Base-by-base conservation (phyloP, 2,329 filamentous ascomycete species). In the Metarhizium anisopliae region DNA sequence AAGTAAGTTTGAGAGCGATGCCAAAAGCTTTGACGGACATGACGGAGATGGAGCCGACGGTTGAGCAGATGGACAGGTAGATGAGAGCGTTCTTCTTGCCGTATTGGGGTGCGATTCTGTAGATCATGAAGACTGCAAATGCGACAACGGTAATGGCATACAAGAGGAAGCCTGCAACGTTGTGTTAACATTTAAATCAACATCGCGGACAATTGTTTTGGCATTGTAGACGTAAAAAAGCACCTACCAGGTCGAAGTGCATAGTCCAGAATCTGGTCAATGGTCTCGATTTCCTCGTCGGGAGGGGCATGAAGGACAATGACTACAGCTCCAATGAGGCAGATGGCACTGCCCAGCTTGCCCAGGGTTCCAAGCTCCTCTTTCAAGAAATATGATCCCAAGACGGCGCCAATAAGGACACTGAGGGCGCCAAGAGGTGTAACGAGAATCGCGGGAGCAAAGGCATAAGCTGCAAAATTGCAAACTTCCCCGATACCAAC, bases 21-120 rank as follows among this genome's bases (percentile, higher is more conserved):
- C 94, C 94, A 65, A 99, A 97, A 4, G 94, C 94, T 77, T 99
- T 99, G 73, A 97, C 89, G 36, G 94, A 91, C 94, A 99, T 99
- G 77, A 99, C 93, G 13, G 94, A 97, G 59, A 99, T 87, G 53
- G 92, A 96, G 65, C 94, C 94, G 60, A 96, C 92, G 3, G 92
- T 95, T 53, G 92, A 96, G 80, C 94, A 99, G 64, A 99, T 97
- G 63, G 92, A 96, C 63, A 99, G 85, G 73, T 93, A 99, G 64
- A 99, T 88, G 64, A 99, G 82, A 10, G 94, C 93, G 70, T 97
- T 99, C 74, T 89, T 92, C 79, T 90, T 95, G 68, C 94, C 94
- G 67, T 99, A 86, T 55, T 85, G 76, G 0, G 94, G 94, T 7
- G 91, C 90, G 61, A 99, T 80, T 70, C 86, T 89, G 79, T 99